Conservation (phyloP, 306 rosid species). For the Quercus ilex region DNA sequence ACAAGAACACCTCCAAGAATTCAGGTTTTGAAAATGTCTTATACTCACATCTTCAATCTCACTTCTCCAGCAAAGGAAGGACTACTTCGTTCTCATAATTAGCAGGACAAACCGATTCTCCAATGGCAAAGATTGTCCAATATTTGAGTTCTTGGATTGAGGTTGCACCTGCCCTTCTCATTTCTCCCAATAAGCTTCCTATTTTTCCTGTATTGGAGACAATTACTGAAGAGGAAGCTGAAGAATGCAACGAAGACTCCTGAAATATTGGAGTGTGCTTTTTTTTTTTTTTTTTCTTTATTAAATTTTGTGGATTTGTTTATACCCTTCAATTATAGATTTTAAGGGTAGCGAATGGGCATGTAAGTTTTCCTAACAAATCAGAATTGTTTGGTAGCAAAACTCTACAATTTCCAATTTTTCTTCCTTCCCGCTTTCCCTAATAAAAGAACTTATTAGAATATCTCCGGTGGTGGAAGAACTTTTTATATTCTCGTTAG, state of each 20-base stretch:
- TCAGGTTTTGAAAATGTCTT: neutral
- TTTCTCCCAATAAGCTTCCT: conserved; percentile 13
- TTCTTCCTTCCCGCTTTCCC: no score
- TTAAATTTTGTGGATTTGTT: neutral
- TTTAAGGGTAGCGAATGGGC: no score
- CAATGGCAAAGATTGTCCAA: conserved; percentile 37
- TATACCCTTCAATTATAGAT: no score
- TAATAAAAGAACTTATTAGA: no score
- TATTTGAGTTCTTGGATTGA: conserved; percentile 39
- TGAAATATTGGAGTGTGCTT: neutral
- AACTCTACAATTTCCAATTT: no score
- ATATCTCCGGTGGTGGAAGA: no score
- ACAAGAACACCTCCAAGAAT: neutral
- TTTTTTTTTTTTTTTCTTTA: no score
- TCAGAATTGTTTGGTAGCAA: no score
- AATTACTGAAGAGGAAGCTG: conserved; percentile 47
- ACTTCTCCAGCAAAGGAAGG: neutral
- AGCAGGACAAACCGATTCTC: neutral
- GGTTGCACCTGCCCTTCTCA: conserved; percentile 39
- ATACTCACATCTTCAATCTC: neutral
- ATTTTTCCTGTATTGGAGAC: conserved; percentile 49
- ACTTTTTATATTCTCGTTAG: no score
- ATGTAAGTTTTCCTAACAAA: no score
- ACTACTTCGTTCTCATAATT: neutral
- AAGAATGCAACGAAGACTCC: conserved; percentile 12